phyloP scores from a whole-genome alignment of 2,329 filamentous ascomycete genomes.

The Pseudogymnoascus verrucosus region DNA sequence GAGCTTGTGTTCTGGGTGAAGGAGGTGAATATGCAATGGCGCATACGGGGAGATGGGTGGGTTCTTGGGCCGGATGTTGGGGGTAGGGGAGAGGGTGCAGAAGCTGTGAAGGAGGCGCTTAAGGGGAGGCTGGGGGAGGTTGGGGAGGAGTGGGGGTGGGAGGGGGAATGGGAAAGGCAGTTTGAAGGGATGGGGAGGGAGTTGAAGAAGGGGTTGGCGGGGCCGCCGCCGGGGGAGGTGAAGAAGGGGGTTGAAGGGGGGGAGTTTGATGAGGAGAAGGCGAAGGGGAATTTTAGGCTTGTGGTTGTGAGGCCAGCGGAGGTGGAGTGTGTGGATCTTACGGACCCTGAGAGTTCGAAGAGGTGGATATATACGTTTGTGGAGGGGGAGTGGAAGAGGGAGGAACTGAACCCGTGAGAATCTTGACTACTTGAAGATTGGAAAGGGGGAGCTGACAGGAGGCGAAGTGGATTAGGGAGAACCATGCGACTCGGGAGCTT shows the following conservation, averaged over 20 bases:
- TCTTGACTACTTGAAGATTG: not conserved
- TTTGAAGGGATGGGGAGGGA: too few species aligned
- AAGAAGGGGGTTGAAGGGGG: conserved; percentile 21
- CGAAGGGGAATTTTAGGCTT: conserved; percentile 63
- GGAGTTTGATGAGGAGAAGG: conserved; percentile 47
- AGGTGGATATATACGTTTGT: conserved; percentile 52
- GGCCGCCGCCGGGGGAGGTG: conserved; percentile 55
- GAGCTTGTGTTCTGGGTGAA: conserved; percentile 76
- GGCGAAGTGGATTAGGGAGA: not conserved
- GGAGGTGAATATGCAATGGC: conserved; percentile 68
- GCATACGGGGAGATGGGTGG: conserved; percentile 68
- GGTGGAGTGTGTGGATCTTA: conserved; percentile 55
- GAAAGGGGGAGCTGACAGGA: conserved; percentile 3
- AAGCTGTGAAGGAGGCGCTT: conserved; percentile 53
- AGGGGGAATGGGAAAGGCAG: conserved; percentile 25
- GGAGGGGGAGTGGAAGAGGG: conserved; percentile 44
- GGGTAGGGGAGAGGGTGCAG: conserved; percentile 41
- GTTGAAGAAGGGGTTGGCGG: conserved; percentile 61
- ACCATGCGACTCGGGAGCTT: not conserved
- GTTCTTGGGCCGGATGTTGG: conserved; percentile 65
- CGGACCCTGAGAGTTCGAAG: conserved; percentile 45
- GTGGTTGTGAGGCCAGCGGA: conserved; percentile 74
- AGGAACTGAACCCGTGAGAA: conserved; percentile 28
- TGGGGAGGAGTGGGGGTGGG: conserved; percentile 21
- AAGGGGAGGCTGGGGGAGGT: conserved; percentile 55